These are phyloP conservation scores for Amniculicola lignicola DNA, from an alignment of 495 filamentous ascomycete species.

Conservation along the genomic window DNA sequence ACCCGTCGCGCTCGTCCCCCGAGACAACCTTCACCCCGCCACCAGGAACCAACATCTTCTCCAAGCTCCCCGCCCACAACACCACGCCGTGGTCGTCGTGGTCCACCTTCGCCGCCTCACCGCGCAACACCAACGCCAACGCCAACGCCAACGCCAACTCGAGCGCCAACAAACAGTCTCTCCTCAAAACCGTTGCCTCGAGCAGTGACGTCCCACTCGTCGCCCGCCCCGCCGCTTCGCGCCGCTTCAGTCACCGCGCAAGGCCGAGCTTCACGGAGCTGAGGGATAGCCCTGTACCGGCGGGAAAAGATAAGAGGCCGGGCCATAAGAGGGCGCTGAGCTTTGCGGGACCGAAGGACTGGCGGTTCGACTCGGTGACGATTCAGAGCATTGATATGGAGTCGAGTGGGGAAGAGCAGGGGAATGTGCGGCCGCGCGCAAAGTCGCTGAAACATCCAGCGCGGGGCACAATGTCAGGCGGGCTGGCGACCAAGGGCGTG, in stretches of 20 bases:
- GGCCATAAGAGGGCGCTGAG: constrained; percentile 17
- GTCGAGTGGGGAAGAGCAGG: constrained; percentile 27
- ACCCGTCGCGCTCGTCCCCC: constrained; percentile 41
- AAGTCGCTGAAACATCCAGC: constrained; percentile 30
- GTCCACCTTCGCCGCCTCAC: neutral
- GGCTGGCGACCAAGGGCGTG: constrained; percentile 68
- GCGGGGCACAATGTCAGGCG: constrained; percentile 45
- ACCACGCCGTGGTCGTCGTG: constrained; percentile 35
- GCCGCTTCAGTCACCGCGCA: constrained; percentile 24
- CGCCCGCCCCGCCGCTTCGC: constrained; percentile 4
- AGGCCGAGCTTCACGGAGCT: constrained; percentile 22
- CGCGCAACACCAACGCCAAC: constrained; percentile 6
- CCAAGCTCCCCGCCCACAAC: constrained; percentile 44
- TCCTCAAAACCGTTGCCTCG: constrained; percentile 15
- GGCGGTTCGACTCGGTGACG: constrained; percentile 60
- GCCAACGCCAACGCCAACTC: no score
- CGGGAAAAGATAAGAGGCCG: constrained; percentile 8
- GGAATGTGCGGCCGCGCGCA: constrained; percentile 23
- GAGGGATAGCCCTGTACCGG: constrained; percentile 31
- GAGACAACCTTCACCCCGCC: constrained; percentile 43
- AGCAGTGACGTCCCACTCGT: constrained; percentile 17
- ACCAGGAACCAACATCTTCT: constrained; percentile 50
- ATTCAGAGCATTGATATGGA: constrained; percentile 62
- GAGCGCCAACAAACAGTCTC: neutral
- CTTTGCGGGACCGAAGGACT: constrained; percentile 50